phyloP scores from a whole-genome alignment of 2,329 filamentous ascomycete genomes.

The Clarireedia homoeocarpa region DNA sequence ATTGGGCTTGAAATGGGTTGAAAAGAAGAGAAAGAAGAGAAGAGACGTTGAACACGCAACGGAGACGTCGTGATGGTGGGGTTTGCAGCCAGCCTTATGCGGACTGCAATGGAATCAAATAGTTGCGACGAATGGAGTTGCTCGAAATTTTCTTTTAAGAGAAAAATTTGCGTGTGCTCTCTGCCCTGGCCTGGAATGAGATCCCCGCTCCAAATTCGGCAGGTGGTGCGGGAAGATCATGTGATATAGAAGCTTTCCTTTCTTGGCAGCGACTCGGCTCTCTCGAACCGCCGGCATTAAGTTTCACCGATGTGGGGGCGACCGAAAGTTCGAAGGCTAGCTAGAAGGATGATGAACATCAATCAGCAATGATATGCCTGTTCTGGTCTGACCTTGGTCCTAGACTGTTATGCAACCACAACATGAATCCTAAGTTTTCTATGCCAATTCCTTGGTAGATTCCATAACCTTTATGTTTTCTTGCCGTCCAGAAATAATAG shows the following conservation, averaged over 20 bases:
- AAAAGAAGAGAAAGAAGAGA: constrained; percentile 39
- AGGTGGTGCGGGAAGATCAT: neutral
- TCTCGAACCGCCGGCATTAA: neutral
- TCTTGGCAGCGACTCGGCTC: too few relatives aligned
- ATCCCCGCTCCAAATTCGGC: neutral
- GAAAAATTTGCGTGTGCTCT: neutral
- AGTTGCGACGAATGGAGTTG: neutral
- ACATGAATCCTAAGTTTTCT: neutral
- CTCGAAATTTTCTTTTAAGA: neutral
- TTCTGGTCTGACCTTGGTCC: neutral
- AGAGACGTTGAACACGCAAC: constrained; percentile 32
- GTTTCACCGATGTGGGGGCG: neutral
- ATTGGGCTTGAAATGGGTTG: constrained; percentile 42
- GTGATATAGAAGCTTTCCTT: neutral
- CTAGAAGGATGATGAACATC: too few relatives aligned
- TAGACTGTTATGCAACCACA: neutral
- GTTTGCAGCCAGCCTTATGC: constrained; percentile 16
- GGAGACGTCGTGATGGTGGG: constrained; percentile 24
- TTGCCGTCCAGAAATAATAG: neutral
- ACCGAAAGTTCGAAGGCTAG: neutral
- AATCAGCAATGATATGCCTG: neutral
- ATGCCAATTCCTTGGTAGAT: neutral
- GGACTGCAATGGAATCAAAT: constrained; percentile 5
- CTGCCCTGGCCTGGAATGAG: neutral
- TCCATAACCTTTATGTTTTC: neutral